Base-by-base conservation (phyloP, 2,329 filamentous ascomycete genomes). In the Aspergillus ustus region DNA sequence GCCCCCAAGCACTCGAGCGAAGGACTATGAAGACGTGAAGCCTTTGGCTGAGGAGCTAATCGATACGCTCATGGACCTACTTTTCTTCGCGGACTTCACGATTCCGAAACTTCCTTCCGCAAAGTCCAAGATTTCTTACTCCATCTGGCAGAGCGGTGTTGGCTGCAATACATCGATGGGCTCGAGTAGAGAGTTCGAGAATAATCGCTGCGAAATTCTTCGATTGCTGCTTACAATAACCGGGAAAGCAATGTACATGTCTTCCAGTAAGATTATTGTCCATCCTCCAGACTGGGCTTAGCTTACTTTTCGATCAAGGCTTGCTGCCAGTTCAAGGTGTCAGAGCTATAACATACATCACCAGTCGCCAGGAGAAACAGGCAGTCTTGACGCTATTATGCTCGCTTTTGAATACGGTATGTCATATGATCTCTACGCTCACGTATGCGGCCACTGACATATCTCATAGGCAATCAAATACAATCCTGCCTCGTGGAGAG, bases 131-230 rank as follows among this genome's bases (percentile, higher is more conserved):
- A 91, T 97, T 59, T 91, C 90, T 7, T 97, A 95, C 78, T 90
- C 92, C 57, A 98, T 99, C 74, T 99, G 95, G 95, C 93, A 97
- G 80, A 98, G 92, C 73, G 95, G 95, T 52, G 94, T 99, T 31
- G 95, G 95, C 15, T 98, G 94, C 81, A 96, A 97, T 76, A 91
- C 91, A 17, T 87, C 93, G 5, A 88, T 96, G 69, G 89, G 89
- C 9, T 94, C 93, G 3, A 97, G 89, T 56, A 96, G 92, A 75
- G 93, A 98, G 70, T 90, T 92, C 61, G 95, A 99, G 80, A 96
- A 85, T 79, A 97, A 97, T 77, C 87, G 95, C 62, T 93, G 91
- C 67, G 95, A 99, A 78, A 90, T 97, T 31, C 78, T 98, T 70
- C 87, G 94, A 22, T 82, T 99, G 60, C 84, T 99, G 45, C 83